A percentile compares a stretch with the other conserved stretches of the same genome.
These are phyloP conservation scores for Metarhizium anisopliae DNA, from an alignment of 2,329 filamentous ascomycete genomes.

Conservation along the genomic window DNA sequence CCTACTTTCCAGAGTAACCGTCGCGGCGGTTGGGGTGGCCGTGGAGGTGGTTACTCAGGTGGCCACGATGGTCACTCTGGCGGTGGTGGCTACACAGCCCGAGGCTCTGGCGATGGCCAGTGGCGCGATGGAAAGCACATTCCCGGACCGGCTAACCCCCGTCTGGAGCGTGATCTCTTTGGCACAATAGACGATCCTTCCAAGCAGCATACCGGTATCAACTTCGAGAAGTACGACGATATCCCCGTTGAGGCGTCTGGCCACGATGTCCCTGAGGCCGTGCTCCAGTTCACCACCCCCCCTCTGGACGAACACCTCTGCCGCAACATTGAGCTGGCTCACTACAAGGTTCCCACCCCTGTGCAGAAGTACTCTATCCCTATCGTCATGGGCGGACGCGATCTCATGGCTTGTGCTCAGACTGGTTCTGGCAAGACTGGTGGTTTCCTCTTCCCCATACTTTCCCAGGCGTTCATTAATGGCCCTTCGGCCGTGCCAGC, in stretches of 20 bases:
- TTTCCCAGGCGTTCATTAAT: constrained; percentile 92
- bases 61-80: constrained; percentile 25
- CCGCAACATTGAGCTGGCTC: constrained; percentile 84
- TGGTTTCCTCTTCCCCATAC: constrained; percentile 97
- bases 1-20: constrained; percentile 17
- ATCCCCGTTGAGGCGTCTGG: constrained; percentile 97
- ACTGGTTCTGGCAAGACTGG: constrained; percentile 99
- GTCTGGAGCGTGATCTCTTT: constrained; percentile 91
- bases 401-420: constrained; percentile 99
- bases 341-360: constrained; percentile 91
- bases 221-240: constrained; percentile 99
- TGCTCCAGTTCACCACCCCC: constrained; percentile 84
- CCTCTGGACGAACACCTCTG: constrained; percentile 92
- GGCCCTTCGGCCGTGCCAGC: constrained; percentile 67
- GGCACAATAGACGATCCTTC: constrained; percentile 77
- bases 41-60: constrained; percentile 24
- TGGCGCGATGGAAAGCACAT: constrained; percentile 98
- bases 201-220: constrained; percentile 97
- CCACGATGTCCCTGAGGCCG: constrained; percentile 84
- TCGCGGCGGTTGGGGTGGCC: constrained; percentile 23
- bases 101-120: constrained; percentile 87
- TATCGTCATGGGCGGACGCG: constrained; percentile 95
- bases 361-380: constrained; percentile 99
- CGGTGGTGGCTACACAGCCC: constrained; percentile 45
- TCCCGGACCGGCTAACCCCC: constrained; percentile 77